Evolutionary conservation across 129 eudicot species (phyloP).

Genomic region (Rutidosis leptorrhynchoides): DNA sequence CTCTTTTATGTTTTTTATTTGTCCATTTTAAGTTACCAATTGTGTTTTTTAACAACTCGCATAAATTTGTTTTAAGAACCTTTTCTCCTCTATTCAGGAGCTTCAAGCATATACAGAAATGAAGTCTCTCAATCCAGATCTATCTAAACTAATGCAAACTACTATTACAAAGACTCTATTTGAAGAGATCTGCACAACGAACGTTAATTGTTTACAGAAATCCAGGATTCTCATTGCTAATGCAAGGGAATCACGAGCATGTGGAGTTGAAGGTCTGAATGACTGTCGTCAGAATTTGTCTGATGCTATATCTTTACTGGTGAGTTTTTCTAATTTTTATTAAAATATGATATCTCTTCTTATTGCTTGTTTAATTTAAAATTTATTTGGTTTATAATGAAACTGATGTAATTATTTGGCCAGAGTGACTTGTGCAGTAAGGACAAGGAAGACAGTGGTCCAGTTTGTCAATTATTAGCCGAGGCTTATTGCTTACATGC

Average conservation of each 20-base stretch:
- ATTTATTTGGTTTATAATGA: slow-evolving; percentile 19
- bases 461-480: slow-evolving; percentile 49
- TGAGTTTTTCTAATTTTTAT: slow-evolving; percentile 32
- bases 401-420: slow-evolving; percentile 24
- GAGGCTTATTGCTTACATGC: slow-evolving; percentile 74
- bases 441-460: slow-evolving; percentile 22
- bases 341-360: slow-evolving; percentile 10
- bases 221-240: slow-evolving; percentile 59
- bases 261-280: slow-evolving; percentile 54
- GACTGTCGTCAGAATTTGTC: slow-evolving; percentile 60
- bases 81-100: slow-evolving; percentile 52
- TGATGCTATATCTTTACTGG: slow-evolving; percentile 59
- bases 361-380: slow-evolving; percentile 1
- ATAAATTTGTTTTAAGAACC: slow-evolving; percentile 4
- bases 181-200: slow-evolving; percentile 53
- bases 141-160: slow-evolving; percentile 52
- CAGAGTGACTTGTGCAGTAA: slow-evolving; percentile 43
- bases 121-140: slow-evolving; percentile 44
- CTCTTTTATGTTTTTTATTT: background rate
- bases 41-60: background rate
- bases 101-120: slow-evolving; percentile 60
- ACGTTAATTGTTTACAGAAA: slow-evolving; percentile 47
- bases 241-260: slow-evolving; percentile 57
- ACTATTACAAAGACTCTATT: slow-evolving; percentile 52
- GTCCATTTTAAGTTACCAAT: background rate